phyloP scores from a whole-genome alignment of 352 stramenopile species.

The Phytophthora vignae region DNA sequence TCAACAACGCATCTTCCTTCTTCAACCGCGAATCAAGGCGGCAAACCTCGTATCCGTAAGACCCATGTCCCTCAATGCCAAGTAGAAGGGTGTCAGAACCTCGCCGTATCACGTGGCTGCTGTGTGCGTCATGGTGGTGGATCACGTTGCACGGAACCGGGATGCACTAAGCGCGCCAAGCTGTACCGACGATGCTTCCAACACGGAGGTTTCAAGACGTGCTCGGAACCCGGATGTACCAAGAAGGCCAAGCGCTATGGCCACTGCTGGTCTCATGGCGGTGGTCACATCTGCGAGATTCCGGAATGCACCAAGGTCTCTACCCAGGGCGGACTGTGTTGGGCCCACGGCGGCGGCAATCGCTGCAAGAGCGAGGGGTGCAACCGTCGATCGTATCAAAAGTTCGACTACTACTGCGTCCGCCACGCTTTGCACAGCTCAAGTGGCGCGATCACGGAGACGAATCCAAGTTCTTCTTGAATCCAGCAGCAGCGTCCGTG shows the following conservation, averaged over 20 bases:
- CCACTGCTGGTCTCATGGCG: constrained; percentile 77
- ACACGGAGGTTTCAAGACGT: constrained; percentile 74
- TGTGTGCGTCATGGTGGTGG: constrained; percentile 64
- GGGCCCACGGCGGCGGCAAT: constrained; percentile 70
- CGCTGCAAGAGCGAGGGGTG: constrained; percentile 60
- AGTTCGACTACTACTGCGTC: constrained; percentile 66
- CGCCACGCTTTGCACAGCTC: constrained; percentile 34
- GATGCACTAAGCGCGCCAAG: constrained; percentile 67
- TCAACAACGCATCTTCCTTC: constrained; percentile 15
- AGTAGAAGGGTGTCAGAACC: constrained; percentile 67
- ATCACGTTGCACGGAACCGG: constrained; percentile 50
- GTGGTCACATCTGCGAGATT: constrained; percentile 65
- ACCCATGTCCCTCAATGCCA: constrained; percentile 58
- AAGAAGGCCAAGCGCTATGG: constrained; percentile 76
- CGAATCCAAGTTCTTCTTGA: constrained; percentile 9
- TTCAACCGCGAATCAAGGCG: constrained; percentile 7
- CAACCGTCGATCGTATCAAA: constrained; percentile 69
- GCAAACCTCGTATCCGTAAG: constrained; percentile 39
- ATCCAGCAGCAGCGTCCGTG: constrained; percentile 1
- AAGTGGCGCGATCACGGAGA: neutral
- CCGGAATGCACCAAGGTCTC: constrained; percentile 67
- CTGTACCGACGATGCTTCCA: constrained; percentile 75
- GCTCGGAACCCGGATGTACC: constrained; percentile 57
- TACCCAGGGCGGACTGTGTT: constrained; percentile 72
- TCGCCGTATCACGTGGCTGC: constrained; percentile 54